phyloP scores from a whole-genome alignment of 208 protist genomes.

The Balamuthia mandrillaris region DNA sequence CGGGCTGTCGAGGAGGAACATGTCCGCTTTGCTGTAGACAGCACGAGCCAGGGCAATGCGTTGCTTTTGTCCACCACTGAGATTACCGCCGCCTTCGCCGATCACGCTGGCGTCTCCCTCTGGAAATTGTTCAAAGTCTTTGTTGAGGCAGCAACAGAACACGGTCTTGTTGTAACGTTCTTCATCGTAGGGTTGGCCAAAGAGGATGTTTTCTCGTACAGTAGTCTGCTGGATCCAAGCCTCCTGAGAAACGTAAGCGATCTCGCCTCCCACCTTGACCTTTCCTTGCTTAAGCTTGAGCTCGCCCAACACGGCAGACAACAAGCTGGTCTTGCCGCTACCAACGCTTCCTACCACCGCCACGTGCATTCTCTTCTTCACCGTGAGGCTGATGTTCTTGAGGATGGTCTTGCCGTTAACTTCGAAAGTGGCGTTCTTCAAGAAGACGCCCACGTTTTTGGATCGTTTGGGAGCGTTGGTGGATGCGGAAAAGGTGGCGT shows the following conservation, averaged over 20 bases:
- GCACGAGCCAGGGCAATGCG: slow-evolving; percentile 59
- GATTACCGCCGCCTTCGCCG: slow-evolving; percentile 72
- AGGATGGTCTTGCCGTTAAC: background rate
- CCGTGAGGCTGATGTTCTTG: slow-evolving; percentile 18
- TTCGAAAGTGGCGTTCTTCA: background rate
- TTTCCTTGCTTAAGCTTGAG: slow-evolving; percentile 1
- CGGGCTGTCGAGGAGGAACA: slow-evolving; percentile 60
- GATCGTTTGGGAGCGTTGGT: too few species aligned
- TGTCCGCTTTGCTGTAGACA: slow-evolving; percentile 39
- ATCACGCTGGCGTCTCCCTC: slow-evolving; percentile 53
- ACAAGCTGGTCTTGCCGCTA: slow-evolving; percentile 42
- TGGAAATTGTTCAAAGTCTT: slow-evolving; percentile 39
- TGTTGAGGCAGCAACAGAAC: slow-evolving; percentile 72
- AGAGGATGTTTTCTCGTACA: slow-evolving; percentile 41
- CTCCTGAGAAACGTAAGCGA: slow-evolving; percentile 33
- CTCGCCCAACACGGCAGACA: slow-evolving; percentile 43
- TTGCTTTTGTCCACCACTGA: slow-evolving; percentile 79
- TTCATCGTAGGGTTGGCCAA: slow-evolving; percentile 22
- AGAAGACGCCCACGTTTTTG: slow-evolving; percentile 15
- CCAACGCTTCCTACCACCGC: slow-evolving; percentile 52
- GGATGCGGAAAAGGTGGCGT: background rate
- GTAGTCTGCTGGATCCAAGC: slow-evolving; percentile 32
- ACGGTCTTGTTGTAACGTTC: slow-evolving; percentile 33
- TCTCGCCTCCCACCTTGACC: background rate
- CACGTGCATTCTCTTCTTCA: slow-evolving; percentile 13